Evolutionary conservation across 352 stramenopile genomes (phyloP).

Genomic region (Plasmopara viticola): DNA sequence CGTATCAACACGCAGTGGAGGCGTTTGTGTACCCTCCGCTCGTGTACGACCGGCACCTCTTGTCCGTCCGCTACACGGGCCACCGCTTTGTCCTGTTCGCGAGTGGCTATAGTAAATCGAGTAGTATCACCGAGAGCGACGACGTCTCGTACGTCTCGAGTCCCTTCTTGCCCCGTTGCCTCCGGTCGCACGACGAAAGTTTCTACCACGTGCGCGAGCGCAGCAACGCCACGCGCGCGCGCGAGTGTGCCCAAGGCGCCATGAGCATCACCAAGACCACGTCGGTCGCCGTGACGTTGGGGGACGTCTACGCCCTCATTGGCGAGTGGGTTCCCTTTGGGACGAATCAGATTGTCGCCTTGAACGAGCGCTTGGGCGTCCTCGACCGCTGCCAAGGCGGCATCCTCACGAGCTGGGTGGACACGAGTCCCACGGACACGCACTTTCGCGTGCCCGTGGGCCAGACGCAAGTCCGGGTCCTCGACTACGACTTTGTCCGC

Average conservation of each 20-base stretch:
- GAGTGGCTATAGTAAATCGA: conserved; percentile 84
- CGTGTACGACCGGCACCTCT: conserved; percentile 35
- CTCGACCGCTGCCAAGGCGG: conserved; percentile 94
- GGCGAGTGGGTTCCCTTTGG: conserved; percentile 97
- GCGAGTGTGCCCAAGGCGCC: conserved; percentile 73
- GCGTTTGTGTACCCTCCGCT: conserved; percentile 51
- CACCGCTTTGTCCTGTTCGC: conserved; percentile 71
- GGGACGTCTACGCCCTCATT: conserved; percentile 94
- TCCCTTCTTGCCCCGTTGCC: conserved; percentile 94
- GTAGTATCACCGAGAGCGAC: conserved; percentile 93
- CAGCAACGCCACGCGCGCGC: conserved; percentile 89
- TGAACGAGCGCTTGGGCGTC: conserved; percentile 96
- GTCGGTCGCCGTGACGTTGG: conserved; percentile 91
- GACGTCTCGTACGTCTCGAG: conserved; percentile 97
- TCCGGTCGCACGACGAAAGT: conserved; percentile 80
- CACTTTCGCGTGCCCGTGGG: conserved; percentile 87
- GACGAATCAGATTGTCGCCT: conserved; percentile 95
- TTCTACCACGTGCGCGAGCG: conserved; percentile 76
- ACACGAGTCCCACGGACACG: conserved; percentile 73
- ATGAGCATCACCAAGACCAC: conserved; percentile 89
- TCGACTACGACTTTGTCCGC: conserved; percentile 96
- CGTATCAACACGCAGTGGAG: conserved; percentile 66
- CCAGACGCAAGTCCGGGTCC: conserved; percentile 92
- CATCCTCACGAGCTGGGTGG: conserved; percentile 92
- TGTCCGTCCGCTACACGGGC: conserved; percentile 55